Base-by-base conservation (phyloP, 2,329 filamentous ascomycete species). In the Cercospora sojina region DNA sequence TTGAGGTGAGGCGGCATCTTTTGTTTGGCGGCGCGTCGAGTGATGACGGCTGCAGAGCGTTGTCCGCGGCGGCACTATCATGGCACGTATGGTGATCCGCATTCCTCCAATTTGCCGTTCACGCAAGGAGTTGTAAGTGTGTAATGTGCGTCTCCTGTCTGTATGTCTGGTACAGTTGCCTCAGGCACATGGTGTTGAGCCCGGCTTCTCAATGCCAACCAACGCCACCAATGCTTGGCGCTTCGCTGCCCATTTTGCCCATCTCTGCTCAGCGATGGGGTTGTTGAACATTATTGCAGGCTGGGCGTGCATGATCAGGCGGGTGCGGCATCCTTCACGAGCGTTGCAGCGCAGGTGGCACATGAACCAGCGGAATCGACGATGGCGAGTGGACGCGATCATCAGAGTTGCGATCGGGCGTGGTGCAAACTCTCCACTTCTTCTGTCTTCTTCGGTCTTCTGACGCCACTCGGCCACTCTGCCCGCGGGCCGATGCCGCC, bases 1-100 rank as follows among this genome's bases (percentile, higher is more conserved):
- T 38, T 31, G 18, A 65, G n/a, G 18, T 55, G 47, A 20, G 43
- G 53, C 25, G 57, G 43, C 63, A 65, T 65, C 23, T 27, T 41
- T 49, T 9, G n/a, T 61, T 25, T 13, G 5, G 25, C 51, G 23
- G 5, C 51, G 2, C 7, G 43, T 23, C 3, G 3, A 23, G 20
- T 23, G 18, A 9, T 49, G 43, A 18, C 18, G 12, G 43, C 23
- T 13, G 43, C 18, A 13, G 3, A 25, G 43, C 43, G 43, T 18
- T 49, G 20, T 49, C 43, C 18, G 3, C 18, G 18, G 9, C 18
- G 25, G 18, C 18, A 49, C 35, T 38, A 10, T 38, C 35, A 38
- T 38, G 35, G 10, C 35, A 13, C 32, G 32, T 2, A 38, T 38
- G 32, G 10, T 12, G 5, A 47, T 12, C 9, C 43, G 43, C 43